These are phyloP conservation scores for Spinacia oleracea DNA, from an alignment of 179 eudicot genomes.

Conservation along the genomic window DNA sequence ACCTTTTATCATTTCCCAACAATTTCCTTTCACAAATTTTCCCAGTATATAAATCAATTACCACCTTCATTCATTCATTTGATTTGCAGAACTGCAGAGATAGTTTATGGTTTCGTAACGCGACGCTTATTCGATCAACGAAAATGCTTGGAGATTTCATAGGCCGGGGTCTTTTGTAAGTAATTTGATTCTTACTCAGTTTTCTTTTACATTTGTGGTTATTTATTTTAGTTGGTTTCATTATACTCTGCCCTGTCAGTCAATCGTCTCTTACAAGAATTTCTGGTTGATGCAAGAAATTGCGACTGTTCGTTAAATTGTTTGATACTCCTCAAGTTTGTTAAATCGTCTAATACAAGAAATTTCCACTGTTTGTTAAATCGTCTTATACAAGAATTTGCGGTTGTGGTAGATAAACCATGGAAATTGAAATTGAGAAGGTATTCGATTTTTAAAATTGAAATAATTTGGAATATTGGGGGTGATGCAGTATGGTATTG, in stretches of 20 bases:
- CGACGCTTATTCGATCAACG: slow-evolving; percentile 7
- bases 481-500: slow-evolving; percentile 53
- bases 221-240: too few species aligned
- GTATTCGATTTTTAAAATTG: not conserved
- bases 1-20: slow-evolving; percentile 21
- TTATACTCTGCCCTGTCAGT: too few species aligned
- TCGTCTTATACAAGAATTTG: too few species aligned
- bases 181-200: not conserved
- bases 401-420: too few species aligned
- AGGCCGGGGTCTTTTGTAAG: slow-evolving; percentile 69
- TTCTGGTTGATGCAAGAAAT: too few species aligned
- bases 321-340: too few species aligned
- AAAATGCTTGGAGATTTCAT: slow-evolving; percentile 86
- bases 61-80: not conserved
- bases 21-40: not conserved
- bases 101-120: slow-evolving; percentile 7
- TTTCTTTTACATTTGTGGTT: too few species aligned
- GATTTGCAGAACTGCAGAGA: not conserved
- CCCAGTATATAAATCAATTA: not conserved
- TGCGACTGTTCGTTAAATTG: too few species aligned
- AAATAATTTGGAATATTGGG: not conserved
- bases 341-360: too few species aligned
- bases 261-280: too few species aligned
- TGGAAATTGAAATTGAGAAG: too few species aligned
- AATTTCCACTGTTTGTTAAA: too few species aligned